Evolutionary conservation across 2,329 filamentous ascomycete species (phyloP).

Genomic region (Fusarium longipes): DNA sequence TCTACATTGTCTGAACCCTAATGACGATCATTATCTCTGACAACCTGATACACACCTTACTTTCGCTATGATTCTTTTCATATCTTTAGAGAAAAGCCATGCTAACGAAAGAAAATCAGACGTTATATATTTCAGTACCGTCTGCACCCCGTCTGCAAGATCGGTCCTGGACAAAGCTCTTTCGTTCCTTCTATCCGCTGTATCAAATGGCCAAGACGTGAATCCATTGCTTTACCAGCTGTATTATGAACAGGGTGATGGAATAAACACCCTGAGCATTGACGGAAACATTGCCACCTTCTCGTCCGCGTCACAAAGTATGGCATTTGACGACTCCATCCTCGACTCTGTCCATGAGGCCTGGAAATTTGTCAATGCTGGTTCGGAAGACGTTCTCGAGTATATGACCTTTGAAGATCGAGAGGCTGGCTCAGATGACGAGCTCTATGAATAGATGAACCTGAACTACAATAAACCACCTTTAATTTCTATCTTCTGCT

Average conservation of each 20-base stretch:
- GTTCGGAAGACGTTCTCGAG: slow-evolving; percentile 56
- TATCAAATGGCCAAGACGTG: slow-evolving; percentile 44
- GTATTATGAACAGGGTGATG: slow-evolving; percentile 64
- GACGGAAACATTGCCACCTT: slow-evolving; percentile 65
- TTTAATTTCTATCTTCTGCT: background rate
- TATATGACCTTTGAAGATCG: slow-evolving; percentile 87
- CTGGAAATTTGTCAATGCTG: slow-evolving; percentile 74
- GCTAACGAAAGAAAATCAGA: slow-evolving; percentile 50
- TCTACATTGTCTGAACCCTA: slow-evolving; percentile 99
- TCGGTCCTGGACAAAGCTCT: slow-evolving; percentile 56
- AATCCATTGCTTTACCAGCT: slow-evolving; percentile 61
- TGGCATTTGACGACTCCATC: slow-evolving; percentile 78
- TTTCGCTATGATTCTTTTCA: slow-evolving; percentile 16
- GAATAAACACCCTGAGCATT: slow-evolving; percentile 42
- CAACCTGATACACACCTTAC: slow-evolving; percentile 76
- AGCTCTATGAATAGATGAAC: slow-evolving; percentile 57
- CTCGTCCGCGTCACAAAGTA: slow-evolving; percentile 68
- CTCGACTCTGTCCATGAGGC: slow-evolving; percentile 74
- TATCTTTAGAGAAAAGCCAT: slow-evolving; percentile 32
- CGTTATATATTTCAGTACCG: slow-evolving; percentile 54
- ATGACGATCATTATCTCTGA: slow-evolving; percentile 91
- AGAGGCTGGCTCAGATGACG: slow-evolving; percentile 70
- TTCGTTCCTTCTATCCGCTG: slow-evolving; percentile 53
- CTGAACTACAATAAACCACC: slow-evolving; percentile 2
- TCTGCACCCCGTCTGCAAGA: slow-evolving; percentile 51